These are phyloP conservation scores for Dictyostelium firmibasis DNA, from an alignment of 78 protist genomes.

Conservation along the genomic window DNA sequence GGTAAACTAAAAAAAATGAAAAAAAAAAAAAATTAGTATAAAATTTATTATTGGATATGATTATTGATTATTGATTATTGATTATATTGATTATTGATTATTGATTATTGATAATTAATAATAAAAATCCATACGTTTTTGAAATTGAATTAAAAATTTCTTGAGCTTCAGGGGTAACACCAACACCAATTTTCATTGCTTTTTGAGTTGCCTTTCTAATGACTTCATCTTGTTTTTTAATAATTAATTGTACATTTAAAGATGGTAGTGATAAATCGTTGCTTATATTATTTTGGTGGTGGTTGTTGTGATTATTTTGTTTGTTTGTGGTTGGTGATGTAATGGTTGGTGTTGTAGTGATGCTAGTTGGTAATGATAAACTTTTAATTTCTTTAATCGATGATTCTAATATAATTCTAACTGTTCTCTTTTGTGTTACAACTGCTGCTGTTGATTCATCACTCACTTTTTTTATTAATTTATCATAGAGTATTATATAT, in stretches of 20 bases:
- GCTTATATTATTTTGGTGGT: background rate
- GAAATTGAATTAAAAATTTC: conserved; percentile 62
- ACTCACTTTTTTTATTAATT: conserved; percentile 35
- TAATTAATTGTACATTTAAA: conserved; percentile 14
- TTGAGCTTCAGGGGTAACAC: conserved; percentile 72
- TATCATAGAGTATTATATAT: too few species aligned
- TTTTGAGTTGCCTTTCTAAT: conserved; percentile 4
- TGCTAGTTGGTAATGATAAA: background rate
- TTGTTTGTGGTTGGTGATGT: background rate
- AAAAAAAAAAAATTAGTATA: background rate
- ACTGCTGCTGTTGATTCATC: conserved; percentile 39
- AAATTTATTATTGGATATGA: background rate
- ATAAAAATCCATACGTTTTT: conserved; percentile 36
- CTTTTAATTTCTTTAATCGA: conserved; percentile 39
- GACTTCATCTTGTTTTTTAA: conserved; percentile 38
- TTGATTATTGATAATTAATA: background rate
- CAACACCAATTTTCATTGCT: conserved; percentile 55
- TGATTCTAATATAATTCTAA: conserved; percentile 50
- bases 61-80: background rate
- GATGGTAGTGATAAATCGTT: conserved; percentile 41
- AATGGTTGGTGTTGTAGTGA: background rate
- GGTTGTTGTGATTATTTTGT: background rate
- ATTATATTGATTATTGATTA: background rate
- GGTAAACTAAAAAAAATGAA: conserved; percentile 33
- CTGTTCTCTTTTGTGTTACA: conserved; percentile 33